Conservation (phyloP, 106 monocot genomes). For the Narthecium ossifragum region DNA sequence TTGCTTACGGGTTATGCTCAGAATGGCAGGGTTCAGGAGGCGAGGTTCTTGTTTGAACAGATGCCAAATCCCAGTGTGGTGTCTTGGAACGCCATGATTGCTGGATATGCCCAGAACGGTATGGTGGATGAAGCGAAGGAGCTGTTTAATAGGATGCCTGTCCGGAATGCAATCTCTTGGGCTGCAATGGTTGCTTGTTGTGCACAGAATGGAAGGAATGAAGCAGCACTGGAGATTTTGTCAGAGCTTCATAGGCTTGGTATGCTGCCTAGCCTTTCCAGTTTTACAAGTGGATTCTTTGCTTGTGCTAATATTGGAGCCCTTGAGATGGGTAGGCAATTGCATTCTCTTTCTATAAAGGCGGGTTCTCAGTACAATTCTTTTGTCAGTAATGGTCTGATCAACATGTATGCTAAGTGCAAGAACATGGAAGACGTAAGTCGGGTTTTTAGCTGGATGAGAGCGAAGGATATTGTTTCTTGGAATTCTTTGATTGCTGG, state of each 20-base stretch:
- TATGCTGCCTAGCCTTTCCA: constrained; percentile 36
- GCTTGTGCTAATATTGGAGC: constrained; percentile 49
- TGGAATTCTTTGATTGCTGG: constrained; percentile 64
- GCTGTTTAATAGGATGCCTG: constrained; percentile 45
- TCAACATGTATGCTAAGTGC: constrained; percentile 68
- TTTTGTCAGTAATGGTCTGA: constrained; percentile 45
- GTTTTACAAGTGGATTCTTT: constrained; percentile 48
- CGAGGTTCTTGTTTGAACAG: constrained; percentile 38
- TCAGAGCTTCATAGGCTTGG: constrained; percentile 36
- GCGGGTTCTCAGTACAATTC: constrained; percentile 53
- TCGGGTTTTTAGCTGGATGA: constrained; percentile 42
- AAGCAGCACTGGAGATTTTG: constrained; percentile 44
- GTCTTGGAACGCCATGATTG: constrained; percentile 64
- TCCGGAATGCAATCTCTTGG: constrained; percentile 44
- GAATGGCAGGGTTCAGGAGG: constrained; percentile 37
- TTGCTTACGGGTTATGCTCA: constrained; percentile 46
- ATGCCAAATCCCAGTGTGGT: constrained; percentile 38
- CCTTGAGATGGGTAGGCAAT: constrained; percentile 45
- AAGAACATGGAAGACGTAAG: constrained; percentile 24
- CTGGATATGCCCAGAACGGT: constrained; percentile 49
- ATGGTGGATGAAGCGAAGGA: constrained; percentile 42
- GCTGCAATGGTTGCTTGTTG: constrained; percentile 46
- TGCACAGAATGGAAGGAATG: constrained; percentile 46
- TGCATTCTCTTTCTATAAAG: constrained; percentile 61
- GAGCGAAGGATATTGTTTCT: constrained; percentile 44